phyloP scores from a whole-genome alignment of 106 monocot genomes.

The Dactylorhiza incarnata region DNA sequence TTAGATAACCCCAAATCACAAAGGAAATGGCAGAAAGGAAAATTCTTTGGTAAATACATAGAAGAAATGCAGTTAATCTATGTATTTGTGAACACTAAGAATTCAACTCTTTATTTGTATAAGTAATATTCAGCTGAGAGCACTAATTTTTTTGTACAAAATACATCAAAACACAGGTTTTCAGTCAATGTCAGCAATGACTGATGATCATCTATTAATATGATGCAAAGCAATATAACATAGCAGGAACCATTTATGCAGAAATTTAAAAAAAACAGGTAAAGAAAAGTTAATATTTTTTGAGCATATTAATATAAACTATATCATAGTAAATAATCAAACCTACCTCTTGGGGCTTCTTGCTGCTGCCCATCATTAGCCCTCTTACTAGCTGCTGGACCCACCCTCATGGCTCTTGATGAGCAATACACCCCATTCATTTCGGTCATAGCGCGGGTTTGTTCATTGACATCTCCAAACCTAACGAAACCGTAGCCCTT shows the following conservation, averaged over 20 bases:
- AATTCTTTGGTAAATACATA: slow-evolving; percentile 22
- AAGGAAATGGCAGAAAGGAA: slow-evolving; percentile 51
- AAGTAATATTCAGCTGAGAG: slow-evolving; percentile 9
- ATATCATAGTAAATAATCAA: neutral
- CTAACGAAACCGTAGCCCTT: slow-evolving; percentile 98
- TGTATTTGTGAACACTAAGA: neutral
- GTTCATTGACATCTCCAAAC: slow-evolving; percentile 89
- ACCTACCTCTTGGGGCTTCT: slow-evolving; percentile 23
- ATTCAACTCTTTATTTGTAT: slow-evolving; percentile 7
- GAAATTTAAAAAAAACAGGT: neutral
- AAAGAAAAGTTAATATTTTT: neutral
- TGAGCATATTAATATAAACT: neutral
- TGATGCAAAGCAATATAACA: slow-evolving; percentile 14
- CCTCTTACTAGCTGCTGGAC: slow-evolving; percentile 73
- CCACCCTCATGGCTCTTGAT: slow-evolving; percentile 82
- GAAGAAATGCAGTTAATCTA: slow-evolving; percentile 28
- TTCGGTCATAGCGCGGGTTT: slow-evolving; percentile 87
- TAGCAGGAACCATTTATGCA: neutral
- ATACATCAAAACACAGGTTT: neutral
- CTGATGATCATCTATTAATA: neutral
- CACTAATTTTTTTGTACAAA: neutral
- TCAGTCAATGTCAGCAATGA: slow-evolving; percentile 6
- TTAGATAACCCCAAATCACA: slow-evolving; percentile 52
- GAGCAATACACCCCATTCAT: slow-evolving; percentile 88
- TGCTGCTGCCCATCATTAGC: slow-evolving; percentile 31